Percentiles rank a stretch among this genome's conserved stretches.
These are phyloP conservation scores for Didymella glomerata DNA, from an alignment of 2,329 filamentous ascomycete genomes.

Conservation along the genomic window DNA sequence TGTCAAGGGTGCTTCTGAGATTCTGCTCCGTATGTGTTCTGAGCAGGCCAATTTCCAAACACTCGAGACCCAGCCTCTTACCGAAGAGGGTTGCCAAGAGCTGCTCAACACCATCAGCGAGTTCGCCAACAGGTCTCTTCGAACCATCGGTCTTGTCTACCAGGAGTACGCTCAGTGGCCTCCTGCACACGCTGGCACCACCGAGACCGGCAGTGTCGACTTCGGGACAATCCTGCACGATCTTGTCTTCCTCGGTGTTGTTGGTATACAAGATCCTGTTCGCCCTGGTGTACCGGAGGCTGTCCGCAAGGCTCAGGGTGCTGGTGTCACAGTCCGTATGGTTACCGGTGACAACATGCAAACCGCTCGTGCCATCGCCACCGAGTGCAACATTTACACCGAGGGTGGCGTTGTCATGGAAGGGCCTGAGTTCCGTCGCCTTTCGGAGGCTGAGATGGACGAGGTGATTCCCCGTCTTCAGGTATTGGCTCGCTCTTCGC, in stretches of 20 bases:
- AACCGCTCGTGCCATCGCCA: conserved; percentile 94
- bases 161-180: conserved; percentile 51
- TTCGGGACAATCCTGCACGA: conserved; percentile 32
- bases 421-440: conserved; percentile 87
- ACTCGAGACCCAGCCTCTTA: conserved; percentile 26
- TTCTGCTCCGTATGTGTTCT: conserved; percentile 59
- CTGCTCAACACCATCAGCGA: conserved; percentile 46
- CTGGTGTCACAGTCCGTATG: conserved; percentile 93
- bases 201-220: conserved; percentile 34
- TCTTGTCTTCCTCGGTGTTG: conserved; percentile 86
- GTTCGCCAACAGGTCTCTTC: conserved; percentile 53
- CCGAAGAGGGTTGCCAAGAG: conserved; percentile 26
- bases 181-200: conserved; percentile 34
- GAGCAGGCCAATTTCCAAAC: conserved; percentile 28
- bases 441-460: conserved; percentile 78
- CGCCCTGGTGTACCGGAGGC: conserved; percentile 86
- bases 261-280: conserved; percentile 94
- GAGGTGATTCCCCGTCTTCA: conserved; percentile 82
- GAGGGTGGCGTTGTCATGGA: conserved; percentile 79
- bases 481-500: conserved; percentile 95
- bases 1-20: conserved; percentile 67
- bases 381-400: conserved; percentile 90
- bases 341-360: conserved; percentile 97
- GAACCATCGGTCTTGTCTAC: conserved; percentile 55
- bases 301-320: conserved; percentile 85